These are phyloP conservation scores for Candida cerambycidarum DNA, from an alignment of 805 yeast genomes.

Conservation along the genomic window DNA sequence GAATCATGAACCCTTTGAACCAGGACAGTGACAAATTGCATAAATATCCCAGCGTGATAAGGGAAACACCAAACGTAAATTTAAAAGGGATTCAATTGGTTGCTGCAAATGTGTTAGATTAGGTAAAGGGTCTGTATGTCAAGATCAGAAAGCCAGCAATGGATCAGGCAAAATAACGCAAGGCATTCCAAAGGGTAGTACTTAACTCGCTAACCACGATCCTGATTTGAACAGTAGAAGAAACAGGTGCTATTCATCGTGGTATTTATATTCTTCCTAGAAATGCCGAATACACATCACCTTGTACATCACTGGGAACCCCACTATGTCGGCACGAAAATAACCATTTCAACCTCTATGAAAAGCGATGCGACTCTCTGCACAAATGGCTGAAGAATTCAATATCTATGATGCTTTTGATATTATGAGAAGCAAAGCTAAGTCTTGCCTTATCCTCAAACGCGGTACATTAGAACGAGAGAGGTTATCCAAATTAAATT, in stretches of 20 bases:
- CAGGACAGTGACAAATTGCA: not conserved
- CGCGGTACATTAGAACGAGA: not conserved
- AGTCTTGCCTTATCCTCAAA: not conserved
- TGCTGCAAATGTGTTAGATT: slow-evolving; percentile 6
- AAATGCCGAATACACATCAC: no score
- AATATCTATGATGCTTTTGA: not conserved
- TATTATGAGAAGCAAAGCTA: not conserved
- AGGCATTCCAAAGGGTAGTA: slow-evolving; percentile 29
- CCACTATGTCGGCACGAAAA: no score
- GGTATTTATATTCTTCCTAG: no score
- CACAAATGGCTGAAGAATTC: not conserved
- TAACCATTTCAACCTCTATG: no score
- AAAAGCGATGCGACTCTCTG: no score
- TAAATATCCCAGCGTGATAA: slow-evolving; percentile 4
- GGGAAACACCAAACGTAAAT: slow-evolving; percentile 6
- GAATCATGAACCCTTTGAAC: slow-evolving; percentile 1
- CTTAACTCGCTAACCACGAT: no score
- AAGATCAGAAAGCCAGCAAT: not conserved
- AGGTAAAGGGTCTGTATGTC: slow-evolving; percentile 3
- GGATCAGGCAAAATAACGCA: not conserved
- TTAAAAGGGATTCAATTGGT: slow-evolving; percentile 7
- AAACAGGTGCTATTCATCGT: no score
- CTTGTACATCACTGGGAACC: no score
- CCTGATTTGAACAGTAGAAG: no score
- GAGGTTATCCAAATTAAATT: not conserved